Percentiles rank a stretch among this genome's conserved stretches.
Conservation (phyloP, 805 yeast species). For the Torulaspora delbrueckii region DNA sequence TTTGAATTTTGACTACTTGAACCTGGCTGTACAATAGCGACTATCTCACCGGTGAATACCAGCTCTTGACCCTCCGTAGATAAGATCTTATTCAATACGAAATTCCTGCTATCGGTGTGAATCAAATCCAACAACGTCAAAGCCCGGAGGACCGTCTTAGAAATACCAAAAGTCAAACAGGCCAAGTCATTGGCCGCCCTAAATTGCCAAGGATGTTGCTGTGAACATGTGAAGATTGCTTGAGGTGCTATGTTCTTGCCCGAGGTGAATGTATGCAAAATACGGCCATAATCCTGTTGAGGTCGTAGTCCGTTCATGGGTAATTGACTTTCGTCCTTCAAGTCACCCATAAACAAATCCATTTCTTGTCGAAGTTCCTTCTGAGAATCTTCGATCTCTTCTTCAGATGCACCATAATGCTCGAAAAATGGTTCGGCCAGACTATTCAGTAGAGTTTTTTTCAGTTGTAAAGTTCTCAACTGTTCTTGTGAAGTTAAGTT, state of each 20-base stretch:
- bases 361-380: conserved; percentile 36
- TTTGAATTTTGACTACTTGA: conserved; percentile 34
- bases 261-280: conserved; percentile 60
- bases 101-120: conserved; percentile 68
- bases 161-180: conserved; percentile 78
- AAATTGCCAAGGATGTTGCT: conserved; percentile 70
- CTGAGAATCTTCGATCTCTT: conserved; percentile 18
- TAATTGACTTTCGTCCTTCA: conserved; percentile 4
- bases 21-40: conserved; percentile 70
- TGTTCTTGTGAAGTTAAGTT: conserved; percentile 7
- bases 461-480: conserved; percentile 16
- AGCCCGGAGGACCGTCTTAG: conserved; percentile 55
- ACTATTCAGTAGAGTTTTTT: conserved; percentile 30
- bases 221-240: conserved; percentile 77
- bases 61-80: conserved; percentile 41
- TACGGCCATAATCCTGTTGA: conserved; percentile 36
- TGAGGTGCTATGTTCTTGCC: conserved; percentile 72
- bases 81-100: conserved; percentile 55
- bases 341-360: conserved; percentile 13
- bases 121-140: conserved; percentile 69
- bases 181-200: conserved; percentile 88
- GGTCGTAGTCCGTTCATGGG: conserved; percentile 14
- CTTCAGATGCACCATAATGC: conserved; percentile 21
- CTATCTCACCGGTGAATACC: conserved; percentile 76
- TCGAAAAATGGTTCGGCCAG: conserved; percentile 36